A percentile compares a stretch with the other conserved stretches of the same genome.
phyloP scores from a whole-genome alignment of 2,329 filamentous ascomycete genomes.

The Lecanicillium sp. region DNA sequence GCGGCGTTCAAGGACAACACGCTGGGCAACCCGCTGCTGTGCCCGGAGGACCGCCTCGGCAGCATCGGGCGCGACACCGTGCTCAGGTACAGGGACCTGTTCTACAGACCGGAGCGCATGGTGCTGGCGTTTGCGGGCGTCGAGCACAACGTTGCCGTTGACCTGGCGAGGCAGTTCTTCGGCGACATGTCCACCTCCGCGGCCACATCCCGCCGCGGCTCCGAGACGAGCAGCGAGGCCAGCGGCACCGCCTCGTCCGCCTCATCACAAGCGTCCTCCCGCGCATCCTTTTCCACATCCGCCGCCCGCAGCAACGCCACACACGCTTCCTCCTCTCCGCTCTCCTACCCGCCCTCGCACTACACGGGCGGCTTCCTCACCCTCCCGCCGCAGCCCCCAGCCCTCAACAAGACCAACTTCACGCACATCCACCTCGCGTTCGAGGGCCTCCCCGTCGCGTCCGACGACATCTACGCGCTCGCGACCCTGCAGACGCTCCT shows the following conservation, averaged over 20 bases:
- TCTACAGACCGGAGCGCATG: slow-evolving; percentile 85
- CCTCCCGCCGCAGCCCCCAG: slow-evolving; percentile 72
- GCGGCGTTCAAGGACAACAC: slow-evolving; percentile 96
- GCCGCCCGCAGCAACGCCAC: slow-evolving; percentile 53
- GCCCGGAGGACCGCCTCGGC: slow-evolving; percentile 74
- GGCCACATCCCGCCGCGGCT: slow-evolving; percentile 46
- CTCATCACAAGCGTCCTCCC: slow-evolving; percentile 59
- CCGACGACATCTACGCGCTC: slow-evolving; percentile 90
- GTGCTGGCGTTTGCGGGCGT: slow-evolving; percentile 95
- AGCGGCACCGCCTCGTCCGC: slow-evolving; percentile 19
- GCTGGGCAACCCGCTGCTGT: slow-evolving; percentile 85
- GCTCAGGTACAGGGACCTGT: slow-evolving; percentile 70
- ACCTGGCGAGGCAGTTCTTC: slow-evolving; percentile 77
- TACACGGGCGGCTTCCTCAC: slow-evolving; percentile 94
- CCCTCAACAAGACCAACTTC: slow-evolving; percentile 70
- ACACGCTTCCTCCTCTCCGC: slow-evolving; percentile 47
- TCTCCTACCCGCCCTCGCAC: slow-evolving; percentile 55
- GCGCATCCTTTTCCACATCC: slow-evolving; percentile 78
- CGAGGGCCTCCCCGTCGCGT: slow-evolving; percentile 85
- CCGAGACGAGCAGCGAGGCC: slow-evolving; percentile 47
- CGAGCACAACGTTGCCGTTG: slow-evolving; percentile 71
- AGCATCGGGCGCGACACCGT: slow-evolving; percentile 70
- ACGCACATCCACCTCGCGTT: slow-evolving; percentile 95
- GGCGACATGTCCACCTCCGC: slow-evolving; percentile 68
- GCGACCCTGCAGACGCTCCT: slow-evolving; percentile 93